Conservation (phyloP, 2,329 filamentous ascomycete species). For the Aspergillus novoparasiticus region DNA sequence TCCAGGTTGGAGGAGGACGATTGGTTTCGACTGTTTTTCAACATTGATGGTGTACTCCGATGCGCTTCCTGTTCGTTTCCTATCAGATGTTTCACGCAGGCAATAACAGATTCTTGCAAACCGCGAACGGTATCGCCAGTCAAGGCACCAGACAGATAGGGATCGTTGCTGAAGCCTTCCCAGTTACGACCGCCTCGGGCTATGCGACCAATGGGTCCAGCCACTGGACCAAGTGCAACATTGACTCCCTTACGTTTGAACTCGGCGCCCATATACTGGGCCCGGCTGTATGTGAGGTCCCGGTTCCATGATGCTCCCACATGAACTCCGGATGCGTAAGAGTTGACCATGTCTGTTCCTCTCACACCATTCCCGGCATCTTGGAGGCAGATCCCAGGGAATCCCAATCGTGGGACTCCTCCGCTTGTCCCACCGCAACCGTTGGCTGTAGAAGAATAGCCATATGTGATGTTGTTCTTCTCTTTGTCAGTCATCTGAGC, state of each 20-base stretch:
- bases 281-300: not conserved
- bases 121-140: not conserved
- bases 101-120: not conserved
- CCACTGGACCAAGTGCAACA: slow-evolving; percentile 40
- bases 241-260: slow-evolving; percentile 50
- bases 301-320: not conserved
- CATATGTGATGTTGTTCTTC: too few species aligned
- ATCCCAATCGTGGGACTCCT: too few species aligned
- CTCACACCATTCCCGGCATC: not conserved
- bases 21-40: slow-evolving; percentile 38
- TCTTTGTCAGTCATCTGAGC: too few species aligned
- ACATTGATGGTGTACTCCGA: slow-evolving; percentile 30
- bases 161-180: slow-evolving; percentile 40
- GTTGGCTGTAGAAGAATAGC: too few species aligned
- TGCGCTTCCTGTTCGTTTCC: slow-evolving; percentile 62
- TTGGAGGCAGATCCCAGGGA: not conserved
- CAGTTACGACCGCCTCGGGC: slow-evolving; percentile 47
- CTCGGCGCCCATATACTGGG: not conserved
- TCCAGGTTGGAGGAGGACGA: slow-evolving; percentile 65
- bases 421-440: too few species aligned
- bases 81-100: not conserved
- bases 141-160: not conserved
- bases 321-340: not conserved
- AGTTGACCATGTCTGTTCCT: not conserved
- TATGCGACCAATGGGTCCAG: slow-evolving; percentile 47